phyloP scores from a whole-genome alignment of 2,329 filamentous ascomycete species.

The Emericellopsis cladophorae region DNA sequence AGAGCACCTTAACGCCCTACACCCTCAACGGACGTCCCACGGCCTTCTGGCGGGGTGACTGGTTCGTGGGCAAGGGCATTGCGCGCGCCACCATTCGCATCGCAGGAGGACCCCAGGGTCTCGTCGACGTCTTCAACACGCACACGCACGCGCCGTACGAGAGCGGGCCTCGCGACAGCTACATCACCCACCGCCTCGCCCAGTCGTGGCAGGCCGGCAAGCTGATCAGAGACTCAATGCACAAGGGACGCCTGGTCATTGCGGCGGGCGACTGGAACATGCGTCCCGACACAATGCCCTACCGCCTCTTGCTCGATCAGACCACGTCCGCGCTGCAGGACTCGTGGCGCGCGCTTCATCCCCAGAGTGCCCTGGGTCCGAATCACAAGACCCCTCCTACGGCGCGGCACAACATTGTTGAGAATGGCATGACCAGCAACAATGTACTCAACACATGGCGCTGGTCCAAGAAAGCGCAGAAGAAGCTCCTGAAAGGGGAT shows the following conservation, averaged over 20 bases:
- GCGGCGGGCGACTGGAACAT: constrained; percentile 95
- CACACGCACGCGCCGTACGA: constrained; percentile 78
- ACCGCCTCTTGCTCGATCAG: constrained; percentile 50
- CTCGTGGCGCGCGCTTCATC: constrained; percentile 74
- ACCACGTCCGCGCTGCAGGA: constrained; percentile 69
- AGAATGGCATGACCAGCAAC: constrained; percentile 83
- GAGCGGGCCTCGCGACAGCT: constrained; percentile 64
- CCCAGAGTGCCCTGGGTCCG: constrained; percentile 69
- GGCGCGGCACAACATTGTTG: constrained; percentile 62
- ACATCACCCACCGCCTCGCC: constrained; percentile 78
- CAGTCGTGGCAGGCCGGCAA: constrained; percentile 95
- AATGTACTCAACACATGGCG: constrained; percentile 85
- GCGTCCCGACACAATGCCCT: constrained; percentile 74
- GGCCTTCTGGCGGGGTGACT: constrained; percentile 88
- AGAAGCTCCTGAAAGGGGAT: constrained; percentile 48
- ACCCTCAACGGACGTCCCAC: constrained; percentile 88
- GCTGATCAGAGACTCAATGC: constrained; percentile 68
- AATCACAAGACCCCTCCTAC: constrained; percentile 56
- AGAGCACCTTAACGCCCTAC: constrained; percentile 76
- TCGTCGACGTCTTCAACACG: constrained; percentile 85
- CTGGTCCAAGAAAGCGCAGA: constrained; percentile 63
- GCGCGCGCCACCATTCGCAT: constrained; percentile 70
- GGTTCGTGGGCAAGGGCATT: constrained; percentile 92
- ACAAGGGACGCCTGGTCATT: constrained; percentile 71
- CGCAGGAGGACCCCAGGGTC: constrained; percentile 36